Evolutionary conservation across 192 early-diverging fungal genomes (phyloP), one percentile per base, ranked within the genome.

Genomic region (Coemansia sp.): DNA sequence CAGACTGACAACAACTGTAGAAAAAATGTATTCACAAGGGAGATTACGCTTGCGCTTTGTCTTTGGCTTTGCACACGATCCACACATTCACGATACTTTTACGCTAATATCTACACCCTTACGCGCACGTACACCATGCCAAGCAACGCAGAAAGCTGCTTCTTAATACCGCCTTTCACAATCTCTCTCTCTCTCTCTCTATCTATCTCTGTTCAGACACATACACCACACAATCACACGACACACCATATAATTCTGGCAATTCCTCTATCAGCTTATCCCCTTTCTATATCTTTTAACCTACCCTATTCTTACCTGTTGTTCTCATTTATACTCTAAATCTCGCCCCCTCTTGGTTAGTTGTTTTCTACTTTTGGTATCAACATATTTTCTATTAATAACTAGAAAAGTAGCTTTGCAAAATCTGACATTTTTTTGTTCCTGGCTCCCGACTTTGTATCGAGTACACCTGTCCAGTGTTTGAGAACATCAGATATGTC

Each of bases 321-420:
- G 15, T 47, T 47, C 22, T 22, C 22, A 21, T 47, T 21, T 47
- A 21, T 47, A 47, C 46, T 27, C 22, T 44, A 37, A 9, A 47
- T 12, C 4, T 21, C n/a, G n/a, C n/a, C n/a, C n/a, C 4, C 25
- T 30, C 25, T 22, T 17, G 15, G 11, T 49, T 56, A 71, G 19
- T 25, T 13, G 17, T 12, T 30, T 52, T 12, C 50, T n/a, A 5
- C 3, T 50, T 18, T 12, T 43, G 3, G 13, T 43, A 17, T 43
- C 41, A 9, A 43, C 41, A 14, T 2, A 17, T 43, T 43, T 43
- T 43, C 41, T 50, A 50, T 19, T 15, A 43, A 18, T 5, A 21
- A 24, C 44, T 57, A 74, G 12, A 68, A 50, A 34, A 77, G 38
- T 8, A 64, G 62, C 37, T 62, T 61, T 13, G 66, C 75, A 65